Evolutionary conservation across 306 rosid genomes (phyloP).

Genomic region (Sesbania bispinosa): DNA sequence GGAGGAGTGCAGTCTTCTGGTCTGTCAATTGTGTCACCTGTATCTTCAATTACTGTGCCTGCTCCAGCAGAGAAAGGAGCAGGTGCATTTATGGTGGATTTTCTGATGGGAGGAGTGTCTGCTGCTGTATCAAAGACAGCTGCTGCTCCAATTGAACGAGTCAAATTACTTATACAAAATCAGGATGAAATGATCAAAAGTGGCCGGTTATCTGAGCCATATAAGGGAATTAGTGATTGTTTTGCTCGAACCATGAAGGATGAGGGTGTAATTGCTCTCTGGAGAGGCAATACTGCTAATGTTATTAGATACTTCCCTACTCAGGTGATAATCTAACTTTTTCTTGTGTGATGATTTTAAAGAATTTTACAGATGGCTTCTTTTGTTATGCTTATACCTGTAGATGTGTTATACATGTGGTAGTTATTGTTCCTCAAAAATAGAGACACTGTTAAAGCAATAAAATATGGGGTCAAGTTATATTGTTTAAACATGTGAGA

Average conservation of each 20-base stretch:
- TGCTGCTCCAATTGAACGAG: conserved; percentile 90
- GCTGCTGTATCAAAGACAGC: conserved; percentile 94
- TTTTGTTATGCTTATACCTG: not conserved
- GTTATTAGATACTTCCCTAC: conserved; percentile 91
- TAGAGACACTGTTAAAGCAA: not conserved
- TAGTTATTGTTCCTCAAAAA: not conserved
- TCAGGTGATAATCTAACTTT: conserved; percentile 44
- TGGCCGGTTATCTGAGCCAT: conserved; percentile 79
- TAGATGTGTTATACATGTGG: not conserved
- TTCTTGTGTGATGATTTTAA: not conserved
- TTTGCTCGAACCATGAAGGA: conserved; percentile 81
- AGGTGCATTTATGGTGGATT: conserved; percentile 52
- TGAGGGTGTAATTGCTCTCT: conserved; percentile 72
- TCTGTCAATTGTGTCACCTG: conserved; percentile 35
- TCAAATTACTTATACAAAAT: conserved; percentile 74
- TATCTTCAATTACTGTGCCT: conserved; percentile 39
- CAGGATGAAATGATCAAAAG: conserved; percentile 84
- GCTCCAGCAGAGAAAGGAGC: conserved; percentile 77
- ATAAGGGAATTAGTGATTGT: conserved; percentile 80
- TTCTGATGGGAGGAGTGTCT: conserved; percentile 93
- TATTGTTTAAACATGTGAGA: not conserved
- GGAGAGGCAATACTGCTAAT: conserved; percentile 96
- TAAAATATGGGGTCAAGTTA: not conserved
- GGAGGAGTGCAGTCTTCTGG: conserved; percentile 47
- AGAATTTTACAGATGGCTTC: not conserved